These are phyloP conservation scores for Ensete ventricosum DNA, from an alignment of 176 grass and related monocot species.

Conservation along the genomic window DNA sequence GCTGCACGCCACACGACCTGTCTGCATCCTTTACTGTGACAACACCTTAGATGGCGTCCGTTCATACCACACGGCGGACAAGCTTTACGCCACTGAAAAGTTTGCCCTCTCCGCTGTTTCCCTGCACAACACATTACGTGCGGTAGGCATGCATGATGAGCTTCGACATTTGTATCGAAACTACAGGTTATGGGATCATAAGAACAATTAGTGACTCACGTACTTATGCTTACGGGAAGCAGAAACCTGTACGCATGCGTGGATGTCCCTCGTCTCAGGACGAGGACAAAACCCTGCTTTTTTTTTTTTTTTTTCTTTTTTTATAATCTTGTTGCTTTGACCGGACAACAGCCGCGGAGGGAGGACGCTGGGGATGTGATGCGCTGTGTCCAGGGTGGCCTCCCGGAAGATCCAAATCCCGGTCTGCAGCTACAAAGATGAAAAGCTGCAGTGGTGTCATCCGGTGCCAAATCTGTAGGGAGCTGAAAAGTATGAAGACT, in stretches of 20 bases:
- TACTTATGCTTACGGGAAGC: no score
- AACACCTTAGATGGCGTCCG: no score
- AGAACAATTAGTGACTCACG: no score
- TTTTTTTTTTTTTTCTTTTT: neutral
- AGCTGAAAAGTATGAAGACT: no score
- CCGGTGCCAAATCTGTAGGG: no score
- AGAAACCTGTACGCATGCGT: neutral
- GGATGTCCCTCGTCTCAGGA: neutral
- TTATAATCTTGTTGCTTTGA: neutral
- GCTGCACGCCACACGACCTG: no score
- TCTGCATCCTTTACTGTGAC: no score
- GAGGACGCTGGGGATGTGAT: neutral
- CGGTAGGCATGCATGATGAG: no score
- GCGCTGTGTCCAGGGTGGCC: conserved; percentile 6
- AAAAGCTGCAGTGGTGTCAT: neutral
- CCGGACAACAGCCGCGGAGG: neutral
- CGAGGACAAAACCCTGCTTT: neutral
- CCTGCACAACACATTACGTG: no score
- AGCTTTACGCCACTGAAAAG: neutral
- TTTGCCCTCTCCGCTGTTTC: neutral
- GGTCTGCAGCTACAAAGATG: neutral
- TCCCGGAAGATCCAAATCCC: neutral
- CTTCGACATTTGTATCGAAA: no score
- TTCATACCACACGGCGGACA: neutral
- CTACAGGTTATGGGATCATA: no score